Percentiles rank a stretch among this genome's conserved stretches.
Conservation (phyloP, 108 stramenopile genomes). For the Licmophora abbreviata region DNA sequence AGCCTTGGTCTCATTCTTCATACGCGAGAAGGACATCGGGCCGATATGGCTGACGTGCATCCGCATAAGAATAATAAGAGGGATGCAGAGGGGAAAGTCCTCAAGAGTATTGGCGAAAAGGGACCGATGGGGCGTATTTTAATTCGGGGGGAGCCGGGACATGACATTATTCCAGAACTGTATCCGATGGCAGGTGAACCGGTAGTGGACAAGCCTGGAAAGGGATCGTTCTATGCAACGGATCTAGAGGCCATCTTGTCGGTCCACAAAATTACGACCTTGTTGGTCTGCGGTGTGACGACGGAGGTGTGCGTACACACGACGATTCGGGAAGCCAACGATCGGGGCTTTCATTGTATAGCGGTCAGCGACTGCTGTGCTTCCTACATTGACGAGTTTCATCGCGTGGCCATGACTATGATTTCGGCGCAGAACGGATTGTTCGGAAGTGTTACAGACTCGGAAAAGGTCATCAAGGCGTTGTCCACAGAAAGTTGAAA, state of each 20-base stretch:
- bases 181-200: slow-evolving; percentile 37
- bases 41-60: slow-evolving; percentile 32
- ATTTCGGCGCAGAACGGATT: slow-evolving; percentile 61
- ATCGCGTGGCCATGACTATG: slow-evolving; percentile 45
- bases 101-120: slow-evolving; percentile 22
- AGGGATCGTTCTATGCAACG: slow-evolving; percentile 63
- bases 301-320: slow-evolving; percentile 77
- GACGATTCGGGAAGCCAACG: slow-evolving; percentile 69
- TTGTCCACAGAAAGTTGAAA: too few species aligned
- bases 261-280: slow-evolving; percentile 26
- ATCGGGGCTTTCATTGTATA: slow-evolving; percentile 56
- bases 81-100: not conserved
- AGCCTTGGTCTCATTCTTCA: slow-evolving; percentile 38
- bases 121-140: slow-evolving; percentile 42
- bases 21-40: slow-evolving; percentile 55
- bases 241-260: slow-evolving; percentile 47
- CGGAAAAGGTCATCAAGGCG: slow-evolving; percentile 9
- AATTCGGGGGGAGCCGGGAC: slow-evolving; percentile 50
- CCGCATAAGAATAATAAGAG: slow-evolving; percentile 18
- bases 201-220: slow-evolving; percentile 68
- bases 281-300: slow-evolving; percentile 68
- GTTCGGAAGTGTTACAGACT: slow-evolving; percentile 47
- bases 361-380: slow-evolving; percentile 53
- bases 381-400: slow-evolving; percentile 67
- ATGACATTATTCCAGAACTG: slow-evolving; percentile 52